Conservation (phyloP, 192 early-diverging fungal genomes). For the Backusella psychrophila region DNA sequence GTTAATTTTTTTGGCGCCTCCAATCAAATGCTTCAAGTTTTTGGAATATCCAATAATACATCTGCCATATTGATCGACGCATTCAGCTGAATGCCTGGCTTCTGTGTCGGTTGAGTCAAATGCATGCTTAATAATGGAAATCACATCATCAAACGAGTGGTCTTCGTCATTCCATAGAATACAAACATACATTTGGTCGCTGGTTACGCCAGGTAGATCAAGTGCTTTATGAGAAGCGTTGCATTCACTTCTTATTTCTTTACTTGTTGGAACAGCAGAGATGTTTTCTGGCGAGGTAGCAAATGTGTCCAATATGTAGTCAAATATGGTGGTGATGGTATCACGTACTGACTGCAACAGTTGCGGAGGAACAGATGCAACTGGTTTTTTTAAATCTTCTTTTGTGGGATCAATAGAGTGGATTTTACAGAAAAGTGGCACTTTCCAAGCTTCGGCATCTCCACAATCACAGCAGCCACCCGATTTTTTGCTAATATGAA, state of each 20-base stretch:
- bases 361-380: slow-evolving; percentile 49
- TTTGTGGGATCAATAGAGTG: slow-evolving; percentile 50
- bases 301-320: slow-evolving; percentile 90
- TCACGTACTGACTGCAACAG: slow-evolving; percentile 65
- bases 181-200: slow-evolving; percentile 50
- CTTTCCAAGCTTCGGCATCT: slow-evolving; percentile 93
- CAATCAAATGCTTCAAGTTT: slow-evolving; percentile 60
- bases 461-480: slow-evolving; percentile 99
- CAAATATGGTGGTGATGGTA: slow-evolving; percentile 82
- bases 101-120: slow-evolving; percentile 56
- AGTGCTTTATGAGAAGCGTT: slow-evolving; percentile 18
- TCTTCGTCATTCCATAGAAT: slow-evolving; percentile 98
- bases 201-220: not conserved
- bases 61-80: slow-evolving; percentile 82
- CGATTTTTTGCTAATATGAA: slow-evolving; percentile 73
- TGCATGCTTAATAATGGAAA: slow-evolving; percentile 68
- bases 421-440: slow-evolving; percentile 78
- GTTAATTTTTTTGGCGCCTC: slow-evolving; percentile 66
- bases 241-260: not conserved
- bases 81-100: slow-evolving; percentile 74
- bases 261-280: not conserved
- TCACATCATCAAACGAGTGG: slow-evolving; percentile 94
- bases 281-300: slow-evolving; percentile 45
- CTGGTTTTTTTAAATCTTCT: not conserved
- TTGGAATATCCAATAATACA: slow-evolving; percentile 67